Conservation (phyloP, 2,329 filamentous ascomycete genomes). For the Fusarium algeriense region DNA sequence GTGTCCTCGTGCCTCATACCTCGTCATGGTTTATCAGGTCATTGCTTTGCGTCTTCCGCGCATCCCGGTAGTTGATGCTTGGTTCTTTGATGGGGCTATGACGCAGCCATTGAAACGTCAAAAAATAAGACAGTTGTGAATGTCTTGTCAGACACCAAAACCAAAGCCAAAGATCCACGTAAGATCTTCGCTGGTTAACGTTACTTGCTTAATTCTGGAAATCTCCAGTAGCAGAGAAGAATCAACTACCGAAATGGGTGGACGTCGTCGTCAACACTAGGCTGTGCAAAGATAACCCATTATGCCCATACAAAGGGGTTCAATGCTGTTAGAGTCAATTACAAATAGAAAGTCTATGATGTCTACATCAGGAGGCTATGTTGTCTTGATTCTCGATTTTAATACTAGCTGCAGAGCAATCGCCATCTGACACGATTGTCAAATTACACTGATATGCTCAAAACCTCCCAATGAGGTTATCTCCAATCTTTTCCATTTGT, state of each 20-base stretch:
- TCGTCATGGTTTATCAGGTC: conserved; percentile 13
- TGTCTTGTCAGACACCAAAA: conserved; percentile 11
- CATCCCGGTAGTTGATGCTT: conserved; percentile 29
- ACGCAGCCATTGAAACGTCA: conserved; percentile 34
- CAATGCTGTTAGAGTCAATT: not conserved
- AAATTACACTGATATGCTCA: not conserved
- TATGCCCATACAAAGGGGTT: not conserved
- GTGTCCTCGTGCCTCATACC: conserved; percentile 1
- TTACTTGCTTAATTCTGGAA: conserved; percentile 17
- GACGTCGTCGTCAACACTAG: conserved; percentile 27
- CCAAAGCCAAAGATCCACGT: conserved; percentile 16
- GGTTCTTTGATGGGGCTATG: conserved; percentile 34
- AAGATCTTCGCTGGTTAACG: conserved; percentile 16
- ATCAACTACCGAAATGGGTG: conserved; percentile 9
- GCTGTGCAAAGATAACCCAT: conserved; percentile 25
- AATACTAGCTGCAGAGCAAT: not conserved
- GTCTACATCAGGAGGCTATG: conserved; percentile 11
- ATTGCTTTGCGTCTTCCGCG: conserved; percentile 20
- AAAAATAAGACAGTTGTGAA: not conserved
- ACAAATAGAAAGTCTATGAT: conserved; percentile 27
- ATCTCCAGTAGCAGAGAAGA: conserved; percentile 3
- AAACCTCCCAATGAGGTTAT: not conserved
- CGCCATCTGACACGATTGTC: conserved; percentile 1
- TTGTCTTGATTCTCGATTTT: conserved; percentile 7
- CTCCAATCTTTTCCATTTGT: conserved; percentile 8